Conservation (phyloP, 2,329 filamentous ascomycete species). For the Cytospora schulzeri region DNA sequence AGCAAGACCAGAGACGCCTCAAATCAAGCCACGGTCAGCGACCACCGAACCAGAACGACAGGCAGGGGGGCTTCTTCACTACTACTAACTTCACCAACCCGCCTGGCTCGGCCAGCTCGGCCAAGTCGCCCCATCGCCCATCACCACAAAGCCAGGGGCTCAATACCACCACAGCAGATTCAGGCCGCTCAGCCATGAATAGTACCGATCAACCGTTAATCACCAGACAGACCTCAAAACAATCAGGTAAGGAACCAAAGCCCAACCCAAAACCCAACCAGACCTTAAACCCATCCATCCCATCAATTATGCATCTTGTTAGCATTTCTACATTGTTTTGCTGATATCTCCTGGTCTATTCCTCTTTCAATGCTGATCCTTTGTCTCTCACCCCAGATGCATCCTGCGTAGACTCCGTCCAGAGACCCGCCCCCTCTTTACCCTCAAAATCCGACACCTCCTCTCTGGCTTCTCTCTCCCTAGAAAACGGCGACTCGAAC, state of each 20-base stretch:
- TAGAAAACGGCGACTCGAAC: slow-evolving; percentile 45
- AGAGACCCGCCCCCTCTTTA: slow-evolving; percentile 44
- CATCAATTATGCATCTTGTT: not conserved
- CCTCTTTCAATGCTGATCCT: slow-evolving; percentile 25
- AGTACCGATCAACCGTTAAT: slow-evolving; percentile 35
- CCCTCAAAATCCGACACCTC: slow-evolving; percentile 57
- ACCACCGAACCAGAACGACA: slow-evolving; percentile 48
- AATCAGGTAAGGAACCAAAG: slow-evolving; percentile 35
- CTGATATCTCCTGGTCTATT: slow-evolving; percentile 16
- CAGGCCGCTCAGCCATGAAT: slow-evolving; percentile 24
- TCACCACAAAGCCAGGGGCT: slow-evolving; percentile 33
- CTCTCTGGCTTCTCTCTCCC: slow-evolving; percentile 50
- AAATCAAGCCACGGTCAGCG: slow-evolving; percentile 38
- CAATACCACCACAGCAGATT: slow-evolving; percentile 30
- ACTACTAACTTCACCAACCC: slow-evolving; percentile 54
- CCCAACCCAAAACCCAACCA: not conserved
- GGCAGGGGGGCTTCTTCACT: slow-evolving; percentile 51
- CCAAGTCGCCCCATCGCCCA: slow-evolving; percentile 44
- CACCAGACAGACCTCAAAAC: slow-evolving; percentile 36
- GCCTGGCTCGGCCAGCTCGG: slow-evolving; percentile 46
- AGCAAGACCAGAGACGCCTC: slow-evolving; percentile 32
- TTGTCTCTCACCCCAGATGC: slow-evolving; percentile 33
- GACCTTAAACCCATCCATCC: not conserved
- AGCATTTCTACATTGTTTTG: not conserved
- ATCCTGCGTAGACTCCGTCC: slow-evolving; percentile 39